Evolutionary conservation across 1,284 basidiomycete species (phyloP), one percentile per base, ranked within the genome.

Genomic region (Porogramme epimiltina): DNA sequence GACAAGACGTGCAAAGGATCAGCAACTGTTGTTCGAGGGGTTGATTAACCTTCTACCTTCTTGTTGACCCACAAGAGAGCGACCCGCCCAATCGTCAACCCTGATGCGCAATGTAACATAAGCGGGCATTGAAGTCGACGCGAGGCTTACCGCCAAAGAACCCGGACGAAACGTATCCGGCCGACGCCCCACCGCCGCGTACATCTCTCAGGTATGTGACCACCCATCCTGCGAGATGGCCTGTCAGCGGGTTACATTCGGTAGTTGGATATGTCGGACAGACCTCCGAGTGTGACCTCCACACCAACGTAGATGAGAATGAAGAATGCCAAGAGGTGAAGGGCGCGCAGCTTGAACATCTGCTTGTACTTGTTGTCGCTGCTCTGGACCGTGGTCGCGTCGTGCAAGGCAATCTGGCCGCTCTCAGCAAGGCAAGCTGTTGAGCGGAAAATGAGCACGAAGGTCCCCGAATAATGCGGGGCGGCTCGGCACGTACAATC

Each of bases 81-180:
- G 5, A 80, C 65, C 20, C 78, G 70, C 5, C 79, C 77, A 16
- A 75, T 43, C 1, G 73, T 75, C 4, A 79, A 60, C 20, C 78
- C 76, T 72, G 19, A 4, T 28, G 24, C n/a, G n/a, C n/a, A n/a
- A n/a, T 8, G 13, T 31, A 3, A n/a, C 11, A 15, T 5, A 18
- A 10, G 22, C 6, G 11, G 11, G 15, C 19, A 23, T 37, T 15
- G 3, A 5, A 24, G 2, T 5, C 4, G 10, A 28, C 4, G 25
- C 28, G 6, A 31, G 6, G 13, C 63, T 46, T 53, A 80, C 79
- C 79, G 41, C 73, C 76, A 52, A 76, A 80, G 64, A 81, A 81
- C 31, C 78, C 79, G 3, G 76, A 69, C 4, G 77, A 75, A 58
- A 79, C 74, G 60, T 80, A 80, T 13, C 78, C 79, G 34, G 76